Conservation (phyloP, 345 rosid genomes). For the Hypericum perforatum region DNA sequence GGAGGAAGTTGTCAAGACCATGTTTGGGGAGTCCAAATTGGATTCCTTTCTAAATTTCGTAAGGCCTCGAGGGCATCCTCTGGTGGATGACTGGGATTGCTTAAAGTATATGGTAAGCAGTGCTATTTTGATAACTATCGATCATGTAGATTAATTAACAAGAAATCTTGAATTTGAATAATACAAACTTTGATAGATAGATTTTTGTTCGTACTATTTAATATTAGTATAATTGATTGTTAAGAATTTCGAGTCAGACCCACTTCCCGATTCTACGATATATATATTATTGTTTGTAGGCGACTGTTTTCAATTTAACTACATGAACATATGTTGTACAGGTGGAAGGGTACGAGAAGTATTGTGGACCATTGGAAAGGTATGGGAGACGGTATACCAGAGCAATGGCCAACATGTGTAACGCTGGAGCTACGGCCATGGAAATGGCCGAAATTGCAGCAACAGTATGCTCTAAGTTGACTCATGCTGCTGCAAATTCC, state of each 20-base stretch:
- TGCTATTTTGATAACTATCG: background rate
- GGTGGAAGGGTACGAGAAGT: conserved; percentile 34
- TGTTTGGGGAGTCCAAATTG: conserved; percentile 25
- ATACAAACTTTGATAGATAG: too few species aligned
- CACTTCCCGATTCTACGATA: too few species aligned
- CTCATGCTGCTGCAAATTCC: too few species aligned
- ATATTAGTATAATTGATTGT: too few species aligned
- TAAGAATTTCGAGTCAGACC: too few species aligned
- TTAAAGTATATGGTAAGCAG: conserved; percentile 16
- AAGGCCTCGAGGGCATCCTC: conserved; percentile 37
- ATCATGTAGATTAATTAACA: background rate
- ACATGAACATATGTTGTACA: conserved; percentile 4
- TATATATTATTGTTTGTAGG: too few species aligned
- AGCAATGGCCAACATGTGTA: conserved; percentile 56
- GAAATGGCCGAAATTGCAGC: conserved; percentile 24
- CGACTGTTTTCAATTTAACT: too few species aligned
- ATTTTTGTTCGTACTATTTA: too few species aligned
- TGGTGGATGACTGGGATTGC: conserved; percentile 67
- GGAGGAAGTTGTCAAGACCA: conserved; percentile 9
- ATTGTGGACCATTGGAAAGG: conserved; percentile 32
- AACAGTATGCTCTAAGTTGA: conserved; percentile 21
- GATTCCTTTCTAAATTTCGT: conserved; percentile 20
- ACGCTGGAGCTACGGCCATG: conserved; percentile 29
- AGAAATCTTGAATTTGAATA: too few species aligned
- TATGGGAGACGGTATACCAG: conserved; percentile 45